Evolutionary conservation across 108 stramenopile genomes (phyloP).

Genomic region (Cyclotella distinguenda): DNA sequence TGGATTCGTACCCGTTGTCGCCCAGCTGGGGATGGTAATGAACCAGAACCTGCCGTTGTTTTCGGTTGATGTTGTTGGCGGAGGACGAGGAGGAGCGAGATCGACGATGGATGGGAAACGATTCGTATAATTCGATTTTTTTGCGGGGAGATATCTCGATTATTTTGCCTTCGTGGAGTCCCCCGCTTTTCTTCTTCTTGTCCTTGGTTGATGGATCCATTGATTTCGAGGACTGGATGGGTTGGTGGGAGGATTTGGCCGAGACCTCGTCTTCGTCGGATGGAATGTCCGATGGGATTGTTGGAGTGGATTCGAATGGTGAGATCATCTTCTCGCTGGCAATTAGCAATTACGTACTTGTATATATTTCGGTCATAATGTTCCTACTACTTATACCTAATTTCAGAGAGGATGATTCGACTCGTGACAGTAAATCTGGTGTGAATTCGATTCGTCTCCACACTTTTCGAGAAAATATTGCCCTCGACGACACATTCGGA

Average conservation of each 20-base stretch:
- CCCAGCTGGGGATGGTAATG: constrained; percentile 54
- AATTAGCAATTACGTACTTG: no score
- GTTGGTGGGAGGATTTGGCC: background rate
- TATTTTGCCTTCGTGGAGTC: constrained; percentile 7
- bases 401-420: no score
- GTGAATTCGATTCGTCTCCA: no score
- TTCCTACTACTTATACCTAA: no score
- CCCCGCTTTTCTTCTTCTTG: background rate
- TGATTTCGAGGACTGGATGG: background rate
- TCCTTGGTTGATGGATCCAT: background rate
- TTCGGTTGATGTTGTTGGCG: background rate
- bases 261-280: constrained; percentile 32
- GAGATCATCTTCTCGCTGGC: no score
- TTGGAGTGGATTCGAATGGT: no score
- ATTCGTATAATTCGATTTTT: background rate
- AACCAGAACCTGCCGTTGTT: constrained; percentile 36
- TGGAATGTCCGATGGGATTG: no score
- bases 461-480: no score
- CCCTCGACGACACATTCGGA: no score
- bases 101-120: background rate
- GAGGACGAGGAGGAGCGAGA: background rate
- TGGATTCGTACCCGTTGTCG: constrained; percentile 49
- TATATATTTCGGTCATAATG: no score
- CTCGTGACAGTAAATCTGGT: no score
- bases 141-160: background rate